phyloP scores from a whole-genome alignment of 768 basidiomycete species.

The Pleurotus giganteus region DNA sequence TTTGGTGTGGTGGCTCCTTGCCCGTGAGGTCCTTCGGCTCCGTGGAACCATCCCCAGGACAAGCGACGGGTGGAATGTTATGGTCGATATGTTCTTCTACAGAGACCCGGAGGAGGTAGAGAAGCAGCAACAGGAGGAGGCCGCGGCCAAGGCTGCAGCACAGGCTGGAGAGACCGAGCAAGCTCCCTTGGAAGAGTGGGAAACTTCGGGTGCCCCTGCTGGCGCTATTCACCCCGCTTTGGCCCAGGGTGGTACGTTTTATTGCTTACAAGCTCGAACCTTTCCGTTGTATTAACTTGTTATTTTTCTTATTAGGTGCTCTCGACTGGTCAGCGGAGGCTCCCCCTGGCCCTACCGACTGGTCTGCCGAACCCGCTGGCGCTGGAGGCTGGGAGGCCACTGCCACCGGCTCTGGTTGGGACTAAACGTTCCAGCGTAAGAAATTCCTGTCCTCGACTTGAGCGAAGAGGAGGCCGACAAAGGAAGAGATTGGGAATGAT shows the following conservation, averaged over 20 bases:
- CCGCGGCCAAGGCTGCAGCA: slow-evolving; percentile 76
- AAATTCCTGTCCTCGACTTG: too few species aligned
- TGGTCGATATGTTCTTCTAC: slow-evolving; percentile 99
- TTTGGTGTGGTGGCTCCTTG: slow-evolving; percentile 96
- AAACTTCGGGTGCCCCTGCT: slow-evolving; percentile 64
- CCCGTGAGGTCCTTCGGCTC: slow-evolving; percentile 95
- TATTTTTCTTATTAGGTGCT: slow-evolving; percentile 39
- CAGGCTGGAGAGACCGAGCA: slow-evolving; percentile 50
- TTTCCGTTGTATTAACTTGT: slow-evolving; percentile 6
- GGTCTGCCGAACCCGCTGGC: slow-evolving; percentile 80
- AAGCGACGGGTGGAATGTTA: slow-evolving; percentile 93
- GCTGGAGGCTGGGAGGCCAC: slow-evolving; percentile 47
- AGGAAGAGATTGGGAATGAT: slow-evolving; percentile 1
- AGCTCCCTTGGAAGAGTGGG: slow-evolving; percentile 64
- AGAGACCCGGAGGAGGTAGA: slow-evolving; percentile 99
- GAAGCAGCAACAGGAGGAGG: slow-evolving; percentile 95
- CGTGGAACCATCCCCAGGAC: slow-evolving; percentile 92
- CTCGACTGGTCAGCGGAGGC: slow-evolving; percentile 85
- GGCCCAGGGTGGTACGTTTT: slow-evolving; percentile 47
- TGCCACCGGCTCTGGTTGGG: slow-evolving; percentile 33
- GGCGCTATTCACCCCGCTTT: slow-evolving; percentile 79
- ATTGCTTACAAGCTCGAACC: neutral
- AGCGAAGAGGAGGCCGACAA: neutral
- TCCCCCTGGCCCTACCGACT: slow-evolving; percentile 61
- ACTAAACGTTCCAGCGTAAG: slow-evolving; percentile 15